Evolutionary conservation across 345 rosid genomes (phyloP).

Genomic region (Viola odorata): DNA sequence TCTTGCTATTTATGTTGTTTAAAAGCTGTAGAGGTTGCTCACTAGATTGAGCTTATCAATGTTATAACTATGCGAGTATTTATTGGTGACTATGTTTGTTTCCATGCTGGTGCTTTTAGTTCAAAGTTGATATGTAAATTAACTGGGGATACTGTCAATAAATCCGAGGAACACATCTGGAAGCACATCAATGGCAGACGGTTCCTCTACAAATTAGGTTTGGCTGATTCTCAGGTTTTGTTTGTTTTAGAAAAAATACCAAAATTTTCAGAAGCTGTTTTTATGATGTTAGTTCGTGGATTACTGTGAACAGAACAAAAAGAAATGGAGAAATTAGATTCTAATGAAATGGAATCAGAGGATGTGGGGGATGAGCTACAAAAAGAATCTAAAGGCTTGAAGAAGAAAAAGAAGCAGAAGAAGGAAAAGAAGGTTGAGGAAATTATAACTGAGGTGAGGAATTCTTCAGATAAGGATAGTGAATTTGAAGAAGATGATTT

Average conservation of each 20-base stretch:
- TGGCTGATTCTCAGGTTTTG: background rate
- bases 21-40: background rate
- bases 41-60: background rate
- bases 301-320: slow-evolving; percentile 50
- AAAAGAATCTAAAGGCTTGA: slow-evolving; percentile 20
- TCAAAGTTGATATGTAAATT: slow-evolving; percentile 79
- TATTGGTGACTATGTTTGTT: background rate
- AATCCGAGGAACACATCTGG: slow-evolving; percentile 88
- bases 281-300: background rate
- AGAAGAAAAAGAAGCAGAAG: slow-evolving; percentile 26
- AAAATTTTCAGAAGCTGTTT: background rate
- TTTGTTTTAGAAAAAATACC: background rate
- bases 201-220: slow-evolving; percentile 82
- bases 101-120: slow-evolving; percentile 32
- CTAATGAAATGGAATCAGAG: slow-evolving; percentile 22
- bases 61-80: background rate
- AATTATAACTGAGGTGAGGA: slow-evolving; percentile 39
- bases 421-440: slow-evolving; percentile 33
- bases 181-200: slow-evolving; percentile 78
- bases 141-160: slow-evolving; percentile 80
- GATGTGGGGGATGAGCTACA: slow-evolving; percentile 16
- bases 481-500: slow-evolving; percentile 62
- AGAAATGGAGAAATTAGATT: slow-evolving; percentile 37
- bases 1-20: too few relatives aligned
- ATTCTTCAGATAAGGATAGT: slow-evolving; percentile 33